Evolutionary conservation across 352 stramenopile genomes (phyloP), one percentile per base, ranked within the genome.

Genomic region (Globisporangium polare): DNA sequence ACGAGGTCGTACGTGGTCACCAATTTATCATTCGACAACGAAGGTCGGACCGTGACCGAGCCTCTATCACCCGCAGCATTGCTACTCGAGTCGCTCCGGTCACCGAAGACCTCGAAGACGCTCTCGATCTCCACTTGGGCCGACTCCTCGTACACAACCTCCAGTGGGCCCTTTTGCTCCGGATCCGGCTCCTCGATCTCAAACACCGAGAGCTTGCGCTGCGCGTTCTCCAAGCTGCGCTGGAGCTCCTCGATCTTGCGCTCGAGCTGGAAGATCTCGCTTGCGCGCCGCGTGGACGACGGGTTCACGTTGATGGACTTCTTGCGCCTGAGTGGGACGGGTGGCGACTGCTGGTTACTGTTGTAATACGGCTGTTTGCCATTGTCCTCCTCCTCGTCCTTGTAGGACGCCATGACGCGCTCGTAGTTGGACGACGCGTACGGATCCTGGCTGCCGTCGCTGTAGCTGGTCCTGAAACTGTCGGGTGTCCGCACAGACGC

Each of bases 341-440:
- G 26, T 6, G 37, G 31, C 26, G 39, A n/a, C 13, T 51, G 39
- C 53, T 51, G 53, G 24, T 50, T 49, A 37, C 50, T 55, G 50
- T 33, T 37, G 31, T 20, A 37, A 18, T 45, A 39, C 15, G 12
- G n/a, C 20, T 26, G 61, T n/a, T 35, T 43, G 12, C 62, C 59
- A 13, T 75, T 53, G 42, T 74, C 66, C 1, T 77, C 62, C 58
- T 79, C 68, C 47, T 75, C 52, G 52, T 51, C 39, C 43, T 58
- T 47, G 15, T 75, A 78, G 5, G 65, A 67, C 7, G 71, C 72
- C 82, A 91, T 89, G 15, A 84, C 56, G 39, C 79, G 78, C 22
- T 88, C 78, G 53, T 89, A 92, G 54, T 88, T 88, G 0, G 66
- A 75, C 0, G 71, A 69, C 6, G 82, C 78, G 53, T 88, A 89